Conservation (phyloP, 2,329 filamentous ascomycete genomes). For the Zymoseptoria tritici region DNA sequence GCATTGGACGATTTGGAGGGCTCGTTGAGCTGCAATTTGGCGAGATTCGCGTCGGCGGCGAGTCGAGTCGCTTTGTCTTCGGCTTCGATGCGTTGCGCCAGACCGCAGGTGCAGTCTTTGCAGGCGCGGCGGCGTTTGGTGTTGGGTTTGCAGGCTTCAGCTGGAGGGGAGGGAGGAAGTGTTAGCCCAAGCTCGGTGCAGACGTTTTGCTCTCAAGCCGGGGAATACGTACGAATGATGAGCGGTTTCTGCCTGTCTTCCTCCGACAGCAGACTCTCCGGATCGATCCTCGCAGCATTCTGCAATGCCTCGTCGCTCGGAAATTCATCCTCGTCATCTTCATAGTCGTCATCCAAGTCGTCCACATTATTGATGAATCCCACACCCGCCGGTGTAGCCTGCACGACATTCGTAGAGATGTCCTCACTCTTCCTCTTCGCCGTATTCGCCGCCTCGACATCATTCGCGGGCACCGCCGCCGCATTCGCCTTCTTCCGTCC, state of each 20-base stretch:
- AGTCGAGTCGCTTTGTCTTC: conserved; percentile 67
- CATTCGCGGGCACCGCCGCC: conserved; percentile 31
- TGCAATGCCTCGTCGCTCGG: conserved; percentile 41
- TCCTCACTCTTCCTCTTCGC: conserved; percentile 29
- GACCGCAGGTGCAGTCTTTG: conserved; percentile 95
- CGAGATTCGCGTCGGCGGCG: conserved; percentile 51
- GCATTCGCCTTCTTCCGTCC: conserved; percentile 46
- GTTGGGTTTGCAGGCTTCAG: conserved; percentile 79
- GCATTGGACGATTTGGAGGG: conserved; percentile 5
- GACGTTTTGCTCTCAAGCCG: not conserved
- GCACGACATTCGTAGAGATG: conserved; percentile 23
- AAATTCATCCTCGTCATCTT: conserved; percentile 30
- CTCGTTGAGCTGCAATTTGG: conserved; percentile 41
- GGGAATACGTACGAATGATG: conserved; percentile 57
- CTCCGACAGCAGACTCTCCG: conserved; percentile 77
- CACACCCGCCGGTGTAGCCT: conserved; percentile 48
- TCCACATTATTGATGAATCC: conserved; percentile 61
- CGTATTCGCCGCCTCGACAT: conserved; percentile 25
- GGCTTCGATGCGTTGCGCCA: conserved; percentile 76
- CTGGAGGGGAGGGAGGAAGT: conserved; percentile 38
- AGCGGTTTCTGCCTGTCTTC: conserved; percentile 74
- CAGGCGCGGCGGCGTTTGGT: conserved; percentile 88
- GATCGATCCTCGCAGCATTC: conserved; percentile 77
- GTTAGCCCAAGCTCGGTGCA: conserved; percentile 20
- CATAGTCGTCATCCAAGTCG: conserved; percentile 48